Evolutionary conservation across 805 yeast genomes (phyloP), one percentile per base, ranked within the genome.

Genomic region (Kregervanrija fluxuum): DNA sequence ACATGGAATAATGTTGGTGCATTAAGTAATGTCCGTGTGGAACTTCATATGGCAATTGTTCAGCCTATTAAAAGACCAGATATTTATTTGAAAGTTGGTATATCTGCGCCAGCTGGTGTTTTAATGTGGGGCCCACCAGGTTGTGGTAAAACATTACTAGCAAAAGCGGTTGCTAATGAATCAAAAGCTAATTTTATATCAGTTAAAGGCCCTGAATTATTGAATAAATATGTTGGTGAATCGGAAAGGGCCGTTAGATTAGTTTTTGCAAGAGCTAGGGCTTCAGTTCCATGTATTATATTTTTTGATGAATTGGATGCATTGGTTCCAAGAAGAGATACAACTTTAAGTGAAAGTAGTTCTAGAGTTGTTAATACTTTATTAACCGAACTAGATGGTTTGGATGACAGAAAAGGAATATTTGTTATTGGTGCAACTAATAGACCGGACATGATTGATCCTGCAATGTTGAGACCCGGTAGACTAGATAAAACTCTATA

Each of bases 51-150:
- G 93, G 95, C 98, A 11, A 88, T 93, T 51, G 99, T 93, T 1
- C 97, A 91, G 61, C 99, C 99, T 1, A 90, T 93, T 54, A 82
- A 83, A 57, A 77, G 86, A 51, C 99, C 99, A 1, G 97, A 91
- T 50, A 67, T 91, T 15, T 93, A 85, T 59, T 81, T 79, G 50
- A 79, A 81, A 47, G 97, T 90, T 10, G 99, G 99, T 63, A 90
- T 93, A 37, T 79, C 88, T 44, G 96, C 97, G 0, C 98, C 98
- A 2, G 89, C 96, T 0, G 99, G 99, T 46, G 99, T 93, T 1
- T 67, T 93, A 22, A 75, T 93, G 72, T 93, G 99, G 99, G 99
- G 99, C 0, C 99, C 99, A 1, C 99, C 99, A 3, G 99, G 99
- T 33, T 93, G 98, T 68, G 99, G 99, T 74, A 93, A 93, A 61